phyloP scores from a whole-genome alignment of 768 basidiomycete species.

The Cystofilobasidium capitatum region DNA sequence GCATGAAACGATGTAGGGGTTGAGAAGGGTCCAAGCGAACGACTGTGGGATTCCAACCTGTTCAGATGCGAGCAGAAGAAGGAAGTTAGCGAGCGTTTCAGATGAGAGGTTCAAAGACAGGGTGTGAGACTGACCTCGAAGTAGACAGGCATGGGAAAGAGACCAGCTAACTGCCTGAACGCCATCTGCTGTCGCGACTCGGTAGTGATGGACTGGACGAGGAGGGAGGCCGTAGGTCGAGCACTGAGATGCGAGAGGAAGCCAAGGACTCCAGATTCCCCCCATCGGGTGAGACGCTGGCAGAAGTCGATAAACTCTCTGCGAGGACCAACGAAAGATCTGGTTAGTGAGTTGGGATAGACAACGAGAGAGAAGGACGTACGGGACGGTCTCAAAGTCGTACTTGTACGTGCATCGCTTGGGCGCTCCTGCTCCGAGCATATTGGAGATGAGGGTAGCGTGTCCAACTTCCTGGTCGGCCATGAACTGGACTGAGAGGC shows the following conservation, averaged over 20 bases:
- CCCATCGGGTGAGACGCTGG: slow-evolving; percentile 46
- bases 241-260: slow-evolving; percentile 59
- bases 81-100: not conserved
- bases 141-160: slow-evolving; percentile 52
- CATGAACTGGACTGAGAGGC: slow-evolving; percentile 54
- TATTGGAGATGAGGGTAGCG: slow-evolving; percentile 49
- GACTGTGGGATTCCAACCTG: slow-evolving; percentile 52
- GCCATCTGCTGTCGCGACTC: slow-evolving; percentile 59
- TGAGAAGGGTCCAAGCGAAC: slow-evolving; percentile 55
- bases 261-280: slow-evolving; percentile 52
- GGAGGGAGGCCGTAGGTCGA: slow-evolving; percentile 47
- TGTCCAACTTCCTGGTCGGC: slow-evolving; percentile 48
- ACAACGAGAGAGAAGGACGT: not conserved
- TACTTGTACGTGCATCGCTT: slow-evolving; percentile 50
- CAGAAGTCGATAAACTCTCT: not conserved
- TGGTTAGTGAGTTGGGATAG: not conserved
- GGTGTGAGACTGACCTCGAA: not conserved
- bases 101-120: not conserved
- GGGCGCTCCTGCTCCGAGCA: slow-evolving; percentile 39
- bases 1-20: slow-evolving; percentile 49
- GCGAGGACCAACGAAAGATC: not conserved
- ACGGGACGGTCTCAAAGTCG: slow-evolving; percentile 49
- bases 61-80: slow-evolving; percentile 42
- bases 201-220: slow-evolving; percentile 52
- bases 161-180: slow-evolving; percentile 54